Base-by-base conservation (phyloP, 495 filamentous ascomycete species). In the Neurospora africana region DNA sequence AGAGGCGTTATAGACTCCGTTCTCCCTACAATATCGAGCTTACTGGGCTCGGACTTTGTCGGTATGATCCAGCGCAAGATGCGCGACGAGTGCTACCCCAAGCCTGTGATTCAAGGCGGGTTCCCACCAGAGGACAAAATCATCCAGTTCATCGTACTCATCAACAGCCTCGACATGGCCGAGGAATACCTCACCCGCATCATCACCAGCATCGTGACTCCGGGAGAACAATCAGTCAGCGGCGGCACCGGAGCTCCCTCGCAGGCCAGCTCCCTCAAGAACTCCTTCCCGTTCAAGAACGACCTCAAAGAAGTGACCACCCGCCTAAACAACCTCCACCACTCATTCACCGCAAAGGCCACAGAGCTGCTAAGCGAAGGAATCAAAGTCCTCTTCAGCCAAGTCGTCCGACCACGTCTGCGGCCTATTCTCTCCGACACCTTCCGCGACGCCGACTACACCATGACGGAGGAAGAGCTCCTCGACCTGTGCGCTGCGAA, bases 11-110 rank as follows among this genome's bases (percentile, higher is more conserved):
- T 95, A 30, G 88, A 87, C 69, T 90, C 86, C 58, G 92, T 97
- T 10, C 85, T 98, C 43, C 90, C 94, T 3, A 91, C 89, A 0
- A 85, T 97, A n/a, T 87, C 89, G 47, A 88, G 93, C 68, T 89
- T 99, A n/a, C 88, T 99, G 10, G 91, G 93, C 44, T 89, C 91
- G 30, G 95, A 98, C 81, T 98, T 98, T 77, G 88, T 98, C 72
- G 93, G 93, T 77, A 97, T 99, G 93, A 91, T 97, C 30, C 95
- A 98, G 76, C 90, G 95, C 53, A 97, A 95, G 78, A 97, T 99
- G 95, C 90, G 93, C 67, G 94, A 98, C 78, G 95, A 98, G 78
- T 90, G 88, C 74, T 98, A 97, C 80, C 94, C 94, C 0, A 90
- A 91, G 75, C 84, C 90, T 10, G 80, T 87, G 4, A 87, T 92